Evolutionary conservation across 169 alveolate genomes (phyloP), one percentile per base, ranked within the genome.

Genomic region (Plasmodium coatneyi): DNA sequence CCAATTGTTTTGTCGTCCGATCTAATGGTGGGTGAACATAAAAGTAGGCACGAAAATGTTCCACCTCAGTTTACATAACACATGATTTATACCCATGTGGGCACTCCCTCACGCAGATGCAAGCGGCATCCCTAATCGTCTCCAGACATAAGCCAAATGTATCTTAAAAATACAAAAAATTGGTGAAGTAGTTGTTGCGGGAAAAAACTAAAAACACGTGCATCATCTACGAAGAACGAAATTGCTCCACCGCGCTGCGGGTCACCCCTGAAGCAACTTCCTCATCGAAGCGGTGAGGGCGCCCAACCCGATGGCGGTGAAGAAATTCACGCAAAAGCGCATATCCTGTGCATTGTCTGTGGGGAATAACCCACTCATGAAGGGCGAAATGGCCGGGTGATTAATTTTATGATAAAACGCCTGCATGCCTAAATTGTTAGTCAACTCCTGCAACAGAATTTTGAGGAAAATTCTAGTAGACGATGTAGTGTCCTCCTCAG

Each of bases 401-500:
- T 95, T 94, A 16, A 98, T 95, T 92, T 96, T 96, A 22, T 90
- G 76, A 70, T 95, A 95, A 81, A 97, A 95, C 82, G 78, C 78
- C 56, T 92, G 92, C 81, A 93, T 71, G 10, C 99, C 99, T 95
- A 98, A 83, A 91, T 97, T 95, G 91, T 98, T 99, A 25, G 98
- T 96, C 60, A 99, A 96, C 84, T 99, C 99, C 95, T 98, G 99
- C 87, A 98, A 95, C 43, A 98, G 92, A 16, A 98, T 98, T 97
- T 99, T 99, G 78, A 99, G 98, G 97, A 99, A 99, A 56, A 99
- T 99, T 92, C 99, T 97, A 5, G 99, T 97, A 32, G 99, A 97
- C 9, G 99, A 98, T 0, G 99, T 99, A 0, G 99, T 99, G 70
- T 97, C 99, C 91, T 99, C 99, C 93, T 99, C 99, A 7, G 99